Base-by-base conservation (phyloP, 225 moss, liverwort and hornwort species). In the Anthoceros angustus region DNA sequence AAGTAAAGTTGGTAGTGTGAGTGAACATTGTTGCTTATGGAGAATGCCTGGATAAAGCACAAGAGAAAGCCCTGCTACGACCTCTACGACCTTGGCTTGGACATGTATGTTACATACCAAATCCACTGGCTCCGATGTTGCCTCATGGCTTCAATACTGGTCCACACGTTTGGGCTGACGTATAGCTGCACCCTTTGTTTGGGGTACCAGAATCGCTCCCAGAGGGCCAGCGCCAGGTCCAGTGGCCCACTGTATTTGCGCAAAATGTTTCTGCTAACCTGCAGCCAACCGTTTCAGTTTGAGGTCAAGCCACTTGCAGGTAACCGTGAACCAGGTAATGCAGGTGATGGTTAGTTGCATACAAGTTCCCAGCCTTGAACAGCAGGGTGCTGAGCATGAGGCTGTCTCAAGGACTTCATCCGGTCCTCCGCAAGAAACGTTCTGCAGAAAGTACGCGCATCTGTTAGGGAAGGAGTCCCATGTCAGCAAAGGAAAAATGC, bases 321-420 rank as follows among this genome's bases (percentile, higher is more conserved):
- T 40, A 10, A 12, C 16, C 20, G 40, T 9, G 26, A 12, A 60
- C 42, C 23, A n/a, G 25, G 39, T 46, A 49, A 49, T 15, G 25
- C 12, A 15, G 42, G 10, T 62, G 26, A 48, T 26, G 15, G 71
- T n/a, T 68, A 46, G 66, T 43, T 68, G 40, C 74, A 65, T 78
- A 86, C 85, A 71, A 86, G 80, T 71, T 86, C 83, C 85, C 82
- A 85, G 71, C 79, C 77, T 64, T 80, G 65, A 46, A 77, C 42
- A 68, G 20, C 62, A 45, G 49, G 55, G 66, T 76, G 60, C 40
- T 43, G 62, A 66, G 66, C 43, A 62, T 46, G 39, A 50, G 41
- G 66, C 12, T 43, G 69, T 26, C 32, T 25, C 43, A 49, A 55
- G n/a, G 61, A 25, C 63, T 61, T 18, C 63, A 71, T 71, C 67